Evolutionary conservation across 1,284 basidiomycete genomes (phyloP), one percentile per base, ranked within the genome.

Genomic region (Hypsizygus ulmarius): DNA sequence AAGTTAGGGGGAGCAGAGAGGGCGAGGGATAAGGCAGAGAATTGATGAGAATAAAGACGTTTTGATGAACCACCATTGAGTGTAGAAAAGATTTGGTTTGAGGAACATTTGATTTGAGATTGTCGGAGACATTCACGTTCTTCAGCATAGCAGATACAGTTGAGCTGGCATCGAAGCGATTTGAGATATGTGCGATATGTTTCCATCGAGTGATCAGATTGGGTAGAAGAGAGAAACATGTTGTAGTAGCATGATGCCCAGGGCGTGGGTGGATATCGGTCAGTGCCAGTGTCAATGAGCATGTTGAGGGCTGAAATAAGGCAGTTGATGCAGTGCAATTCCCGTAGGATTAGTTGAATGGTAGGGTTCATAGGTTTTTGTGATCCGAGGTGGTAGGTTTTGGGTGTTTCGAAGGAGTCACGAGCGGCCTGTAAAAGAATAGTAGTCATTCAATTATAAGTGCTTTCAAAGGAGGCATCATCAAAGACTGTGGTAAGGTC

Each of bases 361-460:
- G 41, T 43, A 16, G 41, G 5, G n/a, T 34, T 43, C 4, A 28
- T 33, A 18, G 32, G 29, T 43, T 43, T 43, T 6, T 32, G 25
- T 3, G 19, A 10, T 9, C 5, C 19, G 5, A 5, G 11, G 11
- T 34, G 3, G 3, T 3, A 25, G 21, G 21, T 7, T 34, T 34
- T 34, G 15, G 15, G 10, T 19, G 25, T 9, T 39, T 11, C 8
- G 38, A 19, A 39, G 38, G 18, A n/a, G 5, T 39, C 16, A n/a
- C n/a, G 7, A 25, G 11, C 10, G 5, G 38, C 38, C 18, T 25
- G 38, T 11, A 25, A 28, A 21, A n/a, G n/a, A 14, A 21, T n/a
- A 18, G 16, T 11, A 5, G 16, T 12, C 2, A 39, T 8, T n/a
- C 7, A 3, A 3, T 39, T 39, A 28, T 39, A 39, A 11, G 14